Base-by-base conservation (phyloP, 768 basidiomycete species). In the Coprinellus micaceus region DNA sequence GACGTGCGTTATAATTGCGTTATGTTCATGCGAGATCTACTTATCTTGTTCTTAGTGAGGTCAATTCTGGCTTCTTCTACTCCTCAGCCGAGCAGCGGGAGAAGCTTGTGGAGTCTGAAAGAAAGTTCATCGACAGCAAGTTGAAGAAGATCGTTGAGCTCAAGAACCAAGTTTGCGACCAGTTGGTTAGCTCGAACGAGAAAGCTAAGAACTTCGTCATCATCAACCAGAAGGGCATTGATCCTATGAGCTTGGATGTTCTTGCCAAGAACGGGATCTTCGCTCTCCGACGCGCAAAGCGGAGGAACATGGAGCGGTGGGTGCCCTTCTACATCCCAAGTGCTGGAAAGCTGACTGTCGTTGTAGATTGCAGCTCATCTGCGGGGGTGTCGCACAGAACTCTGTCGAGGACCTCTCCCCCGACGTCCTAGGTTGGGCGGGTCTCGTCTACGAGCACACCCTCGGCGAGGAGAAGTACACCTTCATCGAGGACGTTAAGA, bases 31-130 rank as follows among this genome's bases (percentile, higher is more conserved):
- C 4, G 53, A 9, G 36, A 7, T 26, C 54, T 58, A 66, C 29
- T 58, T 41, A 61, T 57, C 61, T 49, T 66, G 53, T 57, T 54
- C 54, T 48, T 64, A 98, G 95, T 61, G 97, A 99, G 81, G 94
- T 99, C 67, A 99, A 99, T 77, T 98, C 97, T 33, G 87, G 94
- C 24, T 99, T 99, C 82, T 99, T 98, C 80, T 99, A 99, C 75
- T 97, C 95, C 2, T 94, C 94, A 2, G 89, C 97, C 17, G 96
- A 97, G 68, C 97, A 99, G 71, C 87, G 97, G 37, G 97, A 99
- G 74, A 98, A 98, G 74, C 86, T 99, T 17, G 94, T 99, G 57
- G 97, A 99, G 72, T 94, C 95, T 4, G 97, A 99, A 69, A 84
- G 97, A 52, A 83, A 83, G 59, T 96, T 96, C 69, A 89, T 94